Evolutionary conservation across 129 eudicot genomes (phyloP), one percentile per base, ranked within the genome.

Genomic region (Kitagawia praeruptora): DNA sequence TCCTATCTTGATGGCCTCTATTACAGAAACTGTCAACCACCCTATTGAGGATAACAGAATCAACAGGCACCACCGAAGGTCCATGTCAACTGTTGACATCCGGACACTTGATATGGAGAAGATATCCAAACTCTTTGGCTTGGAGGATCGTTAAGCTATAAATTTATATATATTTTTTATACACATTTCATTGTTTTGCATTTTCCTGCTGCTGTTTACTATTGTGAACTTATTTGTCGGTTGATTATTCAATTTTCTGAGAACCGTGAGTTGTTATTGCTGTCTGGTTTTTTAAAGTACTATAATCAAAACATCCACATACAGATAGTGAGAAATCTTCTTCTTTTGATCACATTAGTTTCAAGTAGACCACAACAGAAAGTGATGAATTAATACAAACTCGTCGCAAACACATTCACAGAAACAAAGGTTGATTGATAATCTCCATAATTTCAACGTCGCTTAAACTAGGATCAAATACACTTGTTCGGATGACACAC

Each of bases 1-100:
- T 79, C 97, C 97, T 8, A 88, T 92, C 47, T 82, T 92, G 38
- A 86, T 89, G 4, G 97, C 97, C 34, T 92, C 94, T 13, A 85
- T 92, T 75, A 89, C 92, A 12, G 94, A 88, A 67, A 81, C 88
- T 3, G 89, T 88, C 84, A 87, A 82, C 56, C 88, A 85, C 34
- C 69, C 69, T 69, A 79, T 88, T 15, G 88, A 92, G 70, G 92
- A 92, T 34, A 89, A 85, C 83, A 84, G 89, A 46, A 31, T 78
- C 23, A 78, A 75, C 19, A 84, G 83, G 75, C 84, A 89, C 81
- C 83, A 82, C 41, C 89, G 86, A 34, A 86, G 93, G 38, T 87
- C 97, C 75, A 39, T 84, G 76, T 92, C 97, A 25, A 83, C 87
- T 3, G 83, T 92, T 42, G 97, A 92, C 77, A 85, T 86, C 71